Base-by-base conservation (phyloP, 352 stramenopile species). In the Phytopythium helicoides region DNA sequence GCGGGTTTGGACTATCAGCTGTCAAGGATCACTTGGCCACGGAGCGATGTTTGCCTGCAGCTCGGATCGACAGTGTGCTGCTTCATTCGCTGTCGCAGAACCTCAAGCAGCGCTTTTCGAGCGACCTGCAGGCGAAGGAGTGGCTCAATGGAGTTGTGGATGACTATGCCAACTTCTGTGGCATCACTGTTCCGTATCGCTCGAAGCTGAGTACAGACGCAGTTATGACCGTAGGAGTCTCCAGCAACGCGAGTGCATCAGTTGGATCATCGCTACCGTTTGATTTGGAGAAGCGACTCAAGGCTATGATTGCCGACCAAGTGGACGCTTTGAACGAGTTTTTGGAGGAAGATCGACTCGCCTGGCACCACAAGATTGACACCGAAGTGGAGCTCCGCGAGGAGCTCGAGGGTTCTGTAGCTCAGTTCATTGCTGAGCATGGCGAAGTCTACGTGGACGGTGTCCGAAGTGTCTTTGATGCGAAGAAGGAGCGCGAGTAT, bases 101-200 rank as follows among this genome's bases (percentile, higher is more conserved):
- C 23, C 86, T 82, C 1, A 87, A 92, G 62, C 59, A 77, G 35
- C 86, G 86, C 39, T 65, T 96, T 39, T 60, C 52, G 5, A 73
- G 86, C 35, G 73, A 88, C 39, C 57, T 38, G 3, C 71, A 81
- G 23, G 82, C 86, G 28, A 94, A 92, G 60, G 60, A 67, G 34
- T 96, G 86, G 86, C 59, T 96, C 18, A 76, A 95, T 56, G 73
- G 55, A 16, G 76, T 92, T 14, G 73, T 82, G 3, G 81, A 92
- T 36, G 81, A 89, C 58, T 94, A 93, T 60, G 81, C 70, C 19
- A 74, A 73, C 55, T 70, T 72, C n/a, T 50, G 56, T 46, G 76
- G 68, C 39, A 66, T 92, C 31, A 66, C 72, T 34, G 83, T 92
- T 37, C 80, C 80, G 40, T 74, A 81, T 47, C 36, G 61, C 46